phyloP scores from a whole-genome alignment of 2,329 filamentous ascomycete species.

The Aspergillus sp. region DNA sequence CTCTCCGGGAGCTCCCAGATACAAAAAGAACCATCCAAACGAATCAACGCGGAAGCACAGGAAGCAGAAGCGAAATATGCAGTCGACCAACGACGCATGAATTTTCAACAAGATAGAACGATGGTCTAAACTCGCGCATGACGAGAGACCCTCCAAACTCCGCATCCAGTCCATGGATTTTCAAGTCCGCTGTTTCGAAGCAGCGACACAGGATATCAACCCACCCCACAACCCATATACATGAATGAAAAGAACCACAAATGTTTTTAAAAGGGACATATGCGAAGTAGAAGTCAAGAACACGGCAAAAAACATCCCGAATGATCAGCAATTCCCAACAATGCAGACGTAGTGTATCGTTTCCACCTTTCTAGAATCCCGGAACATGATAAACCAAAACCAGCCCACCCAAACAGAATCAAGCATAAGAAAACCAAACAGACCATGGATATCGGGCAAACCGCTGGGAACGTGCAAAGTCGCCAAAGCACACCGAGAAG shows the following conservation, averaged over 20 bases:
- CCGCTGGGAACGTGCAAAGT: constrained; percentile 29
- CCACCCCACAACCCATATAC: constrained; percentile 34
- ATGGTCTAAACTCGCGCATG: constrained; percentile 30
- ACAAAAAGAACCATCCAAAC: constrained; percentile 23
- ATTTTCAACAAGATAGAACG: constrained; percentile 22
- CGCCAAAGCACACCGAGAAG: constrained; percentile 30
- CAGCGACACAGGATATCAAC: constrained; percentile 32
- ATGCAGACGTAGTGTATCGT: constrained; percentile 45
- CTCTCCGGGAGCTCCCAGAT: constrained; percentile 21
- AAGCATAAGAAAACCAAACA: constrained; percentile 22
- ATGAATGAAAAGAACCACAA: constrained; percentile 25
- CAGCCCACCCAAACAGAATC: constrained; percentile 33
- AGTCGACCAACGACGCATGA: constrained; percentile 18
- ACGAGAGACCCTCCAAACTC: constrained; percentile 36
- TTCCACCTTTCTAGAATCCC: constrained; percentile 44
- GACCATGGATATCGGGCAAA: constrained; percentile 28
- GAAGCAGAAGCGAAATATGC: constrained; percentile 15
- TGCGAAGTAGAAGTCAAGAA: constrained; percentile 20
- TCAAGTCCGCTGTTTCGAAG: constrained; percentile 29
- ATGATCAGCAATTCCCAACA: constrained; percentile 38
- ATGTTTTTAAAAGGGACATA: constrained; percentile 24
- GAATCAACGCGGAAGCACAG: constrained; percentile 24
- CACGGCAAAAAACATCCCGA: constrained; percentile 28
- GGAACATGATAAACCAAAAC: constrained; percentile 30
- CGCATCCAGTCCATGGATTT: constrained; percentile 39